phyloP scores from a whole-genome alignment of 106 monocot genomes.

The Gastrodia elata region DNA sequence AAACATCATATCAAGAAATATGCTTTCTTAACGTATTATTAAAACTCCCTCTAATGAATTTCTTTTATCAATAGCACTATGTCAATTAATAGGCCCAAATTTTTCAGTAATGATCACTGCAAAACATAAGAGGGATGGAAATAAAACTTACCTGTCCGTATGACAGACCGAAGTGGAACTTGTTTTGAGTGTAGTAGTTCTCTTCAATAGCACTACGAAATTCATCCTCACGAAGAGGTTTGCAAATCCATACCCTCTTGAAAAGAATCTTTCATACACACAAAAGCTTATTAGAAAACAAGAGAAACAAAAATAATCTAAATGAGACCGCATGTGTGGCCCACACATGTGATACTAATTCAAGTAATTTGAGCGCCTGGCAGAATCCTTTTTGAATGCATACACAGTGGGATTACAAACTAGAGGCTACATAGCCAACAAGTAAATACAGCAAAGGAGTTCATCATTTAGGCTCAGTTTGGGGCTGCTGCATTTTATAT shows the following conservation, averaged over 20 bases:
- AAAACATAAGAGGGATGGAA: background rate
- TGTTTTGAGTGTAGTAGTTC: slow-evolving; percentile 18
- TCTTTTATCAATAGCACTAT: too few relatives aligned
- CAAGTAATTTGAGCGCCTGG: background rate
- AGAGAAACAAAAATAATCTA: background rate
- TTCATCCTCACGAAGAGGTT: slow-evolving; percentile 16
- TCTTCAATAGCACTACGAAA: slow-evolving; percentile 20
- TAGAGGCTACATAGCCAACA: background rate
- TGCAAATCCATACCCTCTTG: slow-evolving; percentile 24
- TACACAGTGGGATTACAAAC: background rate
- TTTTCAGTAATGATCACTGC: too few relatives aligned
- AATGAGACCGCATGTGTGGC: background rate
- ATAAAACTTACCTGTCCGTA: slow-evolving; percentile 23
- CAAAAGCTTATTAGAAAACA: background rate
- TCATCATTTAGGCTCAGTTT: slow-evolving; percentile 2
- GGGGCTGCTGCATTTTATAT: too few relatives aligned
- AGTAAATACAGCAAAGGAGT: background rate
- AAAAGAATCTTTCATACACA: slow-evolving; percentile 24
- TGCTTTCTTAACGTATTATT: too few relatives aligned
- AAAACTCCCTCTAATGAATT: too few relatives aligned
- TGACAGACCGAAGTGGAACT: slow-evolving; percentile 18
- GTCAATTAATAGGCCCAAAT: too few relatives aligned
- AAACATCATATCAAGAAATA: too few relatives aligned
- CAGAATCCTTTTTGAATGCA: background rate
- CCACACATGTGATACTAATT: background rate